Base-by-base conservation (phyloP, 768 basidiomycete species). In the Pulveroboletus ravenelii region DNA sequence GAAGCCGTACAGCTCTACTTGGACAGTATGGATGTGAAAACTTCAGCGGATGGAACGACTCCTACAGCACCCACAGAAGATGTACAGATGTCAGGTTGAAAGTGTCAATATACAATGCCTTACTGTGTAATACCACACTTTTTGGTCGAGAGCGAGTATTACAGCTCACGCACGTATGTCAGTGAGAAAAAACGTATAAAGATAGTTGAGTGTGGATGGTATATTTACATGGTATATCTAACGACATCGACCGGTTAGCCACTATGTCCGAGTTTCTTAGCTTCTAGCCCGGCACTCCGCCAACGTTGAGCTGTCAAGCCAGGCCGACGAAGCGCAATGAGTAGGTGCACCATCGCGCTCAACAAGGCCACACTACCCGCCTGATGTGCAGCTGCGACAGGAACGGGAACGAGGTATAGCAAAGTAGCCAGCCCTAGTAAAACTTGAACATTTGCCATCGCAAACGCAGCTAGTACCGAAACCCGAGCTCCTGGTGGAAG, bases 331-430 rank as follows among this genome's bases (percentile, higher is more conserved):
- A 97, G 68, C 0, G 83, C 76, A 15, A 89, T 76, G 6, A 88
- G 71, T 3, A 94, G 65, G 45, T 91, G 91, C 2, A 93, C 66
- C 77, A 93, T 81, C 5, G 87, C 80, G 18, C 87, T 93, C 41
- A 99, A 72, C 7, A 99, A 73, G 35, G 86, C 77, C 7, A 98
- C 87, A 60, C 93, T 95, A 6, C 95, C 96, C 0, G 92, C 95
- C 67, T 99, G 96, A 65, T 99, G 96, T 30, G 85, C 78, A 12
- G 95, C 92, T 8, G 96, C 96, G 3, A 98, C 72, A 2, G 90
- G 90, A 1, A 92, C 80, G 1, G 96, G 96, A 2, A 98, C 96
- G 34, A 97, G 79, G 68, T 95, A 95, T 12, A 97, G 66, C 20
- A 98, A 71, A 0, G 96, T 99, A 23, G 86, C 75, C 10, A 89